These are phyloP conservation scores for Alternaria conjuncta DNA, from an alignment of 2,329 filamentous ascomycete species.

Conservation along the genomic window DNA sequence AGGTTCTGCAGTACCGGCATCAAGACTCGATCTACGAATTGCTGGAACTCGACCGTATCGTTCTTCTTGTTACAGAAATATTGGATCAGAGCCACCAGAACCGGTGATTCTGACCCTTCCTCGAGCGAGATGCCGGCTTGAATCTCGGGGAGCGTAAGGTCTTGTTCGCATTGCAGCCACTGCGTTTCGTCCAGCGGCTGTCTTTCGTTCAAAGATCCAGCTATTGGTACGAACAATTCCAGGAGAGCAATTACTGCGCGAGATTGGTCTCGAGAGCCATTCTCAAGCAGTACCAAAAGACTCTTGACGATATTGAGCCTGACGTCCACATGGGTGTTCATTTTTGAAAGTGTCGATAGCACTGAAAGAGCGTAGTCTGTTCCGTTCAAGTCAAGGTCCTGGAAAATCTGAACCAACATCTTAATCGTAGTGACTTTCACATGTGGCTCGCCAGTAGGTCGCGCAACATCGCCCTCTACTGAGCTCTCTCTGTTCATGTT, in stretches of 20 bases:
- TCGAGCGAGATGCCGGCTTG: background rate
- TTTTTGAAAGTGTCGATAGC: conserved; percentile 37
- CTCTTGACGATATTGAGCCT: conserved; percentile 42
- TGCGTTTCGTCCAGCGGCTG: conserved; percentile 33
- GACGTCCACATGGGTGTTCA: conserved; percentile 48
- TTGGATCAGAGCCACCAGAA: conserved; percentile 11
- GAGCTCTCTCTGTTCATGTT: background rate
- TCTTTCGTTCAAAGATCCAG: conserved; percentile 47
- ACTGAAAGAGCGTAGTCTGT: conserved; percentile 37
- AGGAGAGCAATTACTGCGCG: conserved; percentile 32
- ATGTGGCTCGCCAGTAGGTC: conserved; percentile 4
- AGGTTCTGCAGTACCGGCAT: conserved; percentile 21
- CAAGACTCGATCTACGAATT: conserved; percentile 28
- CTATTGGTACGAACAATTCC: conserved; percentile 39
- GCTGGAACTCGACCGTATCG: background rate
- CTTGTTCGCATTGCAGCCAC: conserved; percentile 38
- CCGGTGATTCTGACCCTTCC: conserved; percentile 10
- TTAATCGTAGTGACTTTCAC: conserved; percentile 55
- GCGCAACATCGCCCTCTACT: background rate
- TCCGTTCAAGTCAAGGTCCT: conserved; percentile 42
- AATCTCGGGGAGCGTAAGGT: conserved; percentile 13
- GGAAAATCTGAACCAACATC: conserved; percentile 49
- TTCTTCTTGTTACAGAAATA: background rate
- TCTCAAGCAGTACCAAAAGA: conserved; percentile 38
- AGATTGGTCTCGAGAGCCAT: background rate